Evolutionary conservation across 2,329 filamentous ascomycete genomes (phyloP).

Genomic region (Apiospora pterosperma): DNA sequence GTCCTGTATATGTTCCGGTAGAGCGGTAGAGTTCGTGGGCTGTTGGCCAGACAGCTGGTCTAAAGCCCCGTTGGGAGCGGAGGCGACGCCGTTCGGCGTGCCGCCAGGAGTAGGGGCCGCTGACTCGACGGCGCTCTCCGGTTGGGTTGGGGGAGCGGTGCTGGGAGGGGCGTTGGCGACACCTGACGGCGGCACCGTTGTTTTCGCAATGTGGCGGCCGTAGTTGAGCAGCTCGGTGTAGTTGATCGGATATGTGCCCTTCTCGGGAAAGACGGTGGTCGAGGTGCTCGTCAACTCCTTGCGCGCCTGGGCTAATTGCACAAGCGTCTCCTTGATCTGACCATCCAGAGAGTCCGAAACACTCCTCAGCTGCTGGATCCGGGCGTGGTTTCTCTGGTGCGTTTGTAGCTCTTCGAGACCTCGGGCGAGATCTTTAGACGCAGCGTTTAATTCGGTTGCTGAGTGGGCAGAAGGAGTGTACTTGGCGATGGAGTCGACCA

Average conservation of each 20-base stretch:
- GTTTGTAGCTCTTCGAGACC: conserved; percentile 66
- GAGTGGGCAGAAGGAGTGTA: conserved; percentile 72
- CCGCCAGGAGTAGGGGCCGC: conserved; percentile 6
- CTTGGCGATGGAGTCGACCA: conserved; percentile 78
- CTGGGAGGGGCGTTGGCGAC: conserved; percentile 4
- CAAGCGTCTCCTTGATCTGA: conserved; percentile 69
- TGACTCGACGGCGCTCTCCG: conserved; percentile 3
- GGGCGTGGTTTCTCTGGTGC: conserved; percentile 72
- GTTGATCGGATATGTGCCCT: conserved; percentile 53
- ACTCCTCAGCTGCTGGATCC: conserved; percentile 65
- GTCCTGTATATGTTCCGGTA: conserved; percentile 46
- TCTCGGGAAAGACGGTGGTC: conserved; percentile 51
- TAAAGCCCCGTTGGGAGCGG: conserved; percentile 10
- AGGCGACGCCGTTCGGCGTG: conserved; percentile 6
- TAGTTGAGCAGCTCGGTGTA: conserved; percentile 75
- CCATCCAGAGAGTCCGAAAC: conserved; percentile 63
- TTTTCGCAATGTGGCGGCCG: conserved; percentile 76
- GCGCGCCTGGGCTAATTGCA: conserved; percentile 67
- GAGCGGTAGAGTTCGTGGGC: conserved; percentile 30
- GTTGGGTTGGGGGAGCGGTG: conserved; percentile 4
- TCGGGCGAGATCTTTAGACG: conserved; percentile 64
- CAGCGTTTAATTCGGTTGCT: conserved; percentile 66
- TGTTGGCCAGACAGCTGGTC: conserved; percentile 2
- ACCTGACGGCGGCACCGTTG: conserved; percentile 67
- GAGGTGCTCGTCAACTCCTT: conserved; percentile 66